Conservation (phyloP, 2,329 filamentous ascomycete species). For the Escovopsis weberi region DNA sequence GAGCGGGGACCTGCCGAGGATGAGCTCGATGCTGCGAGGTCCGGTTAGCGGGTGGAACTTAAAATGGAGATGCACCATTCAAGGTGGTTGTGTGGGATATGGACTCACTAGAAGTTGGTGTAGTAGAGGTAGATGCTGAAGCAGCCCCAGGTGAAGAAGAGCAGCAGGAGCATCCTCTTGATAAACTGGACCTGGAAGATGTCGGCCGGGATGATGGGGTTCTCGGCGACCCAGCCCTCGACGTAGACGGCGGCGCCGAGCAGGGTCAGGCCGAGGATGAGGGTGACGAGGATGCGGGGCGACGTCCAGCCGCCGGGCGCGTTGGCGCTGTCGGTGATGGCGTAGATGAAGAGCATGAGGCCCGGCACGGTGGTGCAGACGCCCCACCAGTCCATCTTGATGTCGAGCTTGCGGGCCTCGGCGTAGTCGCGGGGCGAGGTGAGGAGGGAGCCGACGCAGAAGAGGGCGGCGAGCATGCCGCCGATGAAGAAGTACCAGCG, state of each 20-base stretch:
- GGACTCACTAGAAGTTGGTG: conserved; percentile 44
- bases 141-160: conserved; percentile 35
- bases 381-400: conserved; percentile 49
- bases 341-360: conserved; percentile 51
- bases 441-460: conserved; percentile 30
- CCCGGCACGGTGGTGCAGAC: conserved; percentile 38
- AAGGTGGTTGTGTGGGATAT: no score
- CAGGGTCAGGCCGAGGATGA: conserved; percentile 40
- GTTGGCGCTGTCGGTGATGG: conserved; percentile 51
- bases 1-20: conserved; percentile 36
- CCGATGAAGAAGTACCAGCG: conserved; percentile 57
- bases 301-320: conserved; percentile 47
- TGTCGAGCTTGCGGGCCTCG: conserved; percentile 14
- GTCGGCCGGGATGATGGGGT: conserved; percentile 47
- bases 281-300: conserved; percentile 46
- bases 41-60: neutral
- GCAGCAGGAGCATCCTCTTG: conserved; percentile 37
- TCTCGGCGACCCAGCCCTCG: conserved; percentile 45
- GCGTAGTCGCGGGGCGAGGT: conserved; percentile 22
- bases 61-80: no score
- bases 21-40: conserved; percentile 30
- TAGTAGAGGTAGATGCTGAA: conserved; percentile 52
- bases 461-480: conserved; percentile 26
- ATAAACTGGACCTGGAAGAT: conserved; percentile 50
- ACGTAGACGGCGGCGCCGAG: conserved; percentile 43